A percentile compares a stretch with the other conserved stretches of the same genome.
These are phyloP conservation scores for Cladosporium sp. DNA, from an alignment of 2,329 filamentous ascomycete species.

Conservation along the genomic window DNA sequence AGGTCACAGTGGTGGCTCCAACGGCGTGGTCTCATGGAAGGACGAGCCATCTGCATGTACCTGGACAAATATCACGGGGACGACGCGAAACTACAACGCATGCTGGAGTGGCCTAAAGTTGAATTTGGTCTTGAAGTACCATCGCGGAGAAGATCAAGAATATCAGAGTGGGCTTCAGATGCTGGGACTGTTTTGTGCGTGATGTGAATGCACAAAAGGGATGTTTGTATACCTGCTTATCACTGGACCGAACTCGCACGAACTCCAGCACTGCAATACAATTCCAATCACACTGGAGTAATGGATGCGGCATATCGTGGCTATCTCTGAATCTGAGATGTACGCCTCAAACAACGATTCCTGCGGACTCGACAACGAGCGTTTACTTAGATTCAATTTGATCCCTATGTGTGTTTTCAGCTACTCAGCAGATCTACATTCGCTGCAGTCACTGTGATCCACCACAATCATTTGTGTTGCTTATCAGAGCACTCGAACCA, in stretches of 20 bases:
- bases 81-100: conserved; percentile 6
- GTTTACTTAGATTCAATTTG: too few species aligned
- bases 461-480: background rate
- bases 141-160: background rate
- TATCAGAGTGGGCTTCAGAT: background rate
- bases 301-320: too few species aligned
- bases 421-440: background rate
- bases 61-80: conserved; percentile 31
- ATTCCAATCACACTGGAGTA: too few species aligned
- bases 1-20: conserved; percentile 48
- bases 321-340: too few species aligned
- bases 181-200: conserved; percentile 3
- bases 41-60: conserved; percentile 47
- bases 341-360: too few species aligned
- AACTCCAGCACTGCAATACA: too few species aligned
- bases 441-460: background rate
- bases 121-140: conserved; percentile 12
- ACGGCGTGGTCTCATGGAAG: conserved; percentile 45
- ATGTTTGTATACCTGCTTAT: background rate
- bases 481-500: background rate
- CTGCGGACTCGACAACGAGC: too few species aligned
- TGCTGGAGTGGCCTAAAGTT: conserved; percentile 17
- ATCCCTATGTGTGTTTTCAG: too few species aligned
- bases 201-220: background rate
- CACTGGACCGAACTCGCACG: too few species aligned